Base-by-base conservation (phyloP, 768 basidiomycete species). In the Calocybe cyanea region DNA sequence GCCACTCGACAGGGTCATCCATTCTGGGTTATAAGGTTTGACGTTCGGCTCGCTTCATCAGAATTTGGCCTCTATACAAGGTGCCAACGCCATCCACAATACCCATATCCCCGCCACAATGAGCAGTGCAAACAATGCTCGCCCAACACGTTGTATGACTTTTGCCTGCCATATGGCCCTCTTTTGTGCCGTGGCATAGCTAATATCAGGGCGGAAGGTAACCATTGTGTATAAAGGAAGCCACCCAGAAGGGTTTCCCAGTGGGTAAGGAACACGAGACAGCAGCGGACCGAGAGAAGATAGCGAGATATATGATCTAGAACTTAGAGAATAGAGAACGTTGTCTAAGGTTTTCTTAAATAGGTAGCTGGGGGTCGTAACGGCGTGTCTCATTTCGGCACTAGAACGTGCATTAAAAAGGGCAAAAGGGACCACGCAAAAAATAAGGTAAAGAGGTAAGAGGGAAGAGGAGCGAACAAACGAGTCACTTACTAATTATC, bases 171-270 rank as follows among this genome's bases (percentile, higher is more conserved):
- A 68, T 49, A 65, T 71, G 46, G 85, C 85, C 64, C 81, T 83
- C 60, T 71, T 74, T 61, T 79, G 77, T 17, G 85, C 94, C 40
- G 81, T 82, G 45, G 83, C 81, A 61, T 99, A 99, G 62, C 84
- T 85, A 57, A 99, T 81, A 66, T 98, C 95, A 41, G 92, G 91
- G 33, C 95, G 80, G 71, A 99, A 99, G 35, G 95, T 97, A 54
- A 96, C 86, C 94, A 98, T 96, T 25, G 91, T 91, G 66, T 99
- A 99, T 40, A 95, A 74, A 46, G 92, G 88, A 41, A 93, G 76
- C 94, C 94, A 97, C 30, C 90, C 92, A 52, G 63, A 61, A 35
- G 84, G 85, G 49, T 72, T 65, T 49, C 63, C 62, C 48, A 81
- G 63, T 28, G 81, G 77, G 64, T 85, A 90, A 8, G 85, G 73